phyloP scores from a whole-genome alignment of 148 eudicot genomes.

The Nepenthes mirabilis region DNA sequence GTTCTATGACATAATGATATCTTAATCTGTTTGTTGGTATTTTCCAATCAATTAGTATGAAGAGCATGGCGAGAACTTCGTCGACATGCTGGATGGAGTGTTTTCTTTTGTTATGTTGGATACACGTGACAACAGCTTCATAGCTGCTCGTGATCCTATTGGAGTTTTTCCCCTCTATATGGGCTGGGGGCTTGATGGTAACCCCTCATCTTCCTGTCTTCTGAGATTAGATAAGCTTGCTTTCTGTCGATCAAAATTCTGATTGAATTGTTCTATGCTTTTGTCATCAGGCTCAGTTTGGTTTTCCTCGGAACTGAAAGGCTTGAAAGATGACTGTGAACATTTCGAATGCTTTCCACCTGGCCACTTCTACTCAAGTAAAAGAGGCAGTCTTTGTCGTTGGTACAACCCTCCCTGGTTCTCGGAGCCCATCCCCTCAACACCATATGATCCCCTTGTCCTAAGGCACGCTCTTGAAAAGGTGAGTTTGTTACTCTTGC shows the following conservation, averaged over 20 bases:
- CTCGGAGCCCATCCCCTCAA: conserved; percentile 62
- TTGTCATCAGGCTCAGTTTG: conserved; percentile 62
- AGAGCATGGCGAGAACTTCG: conserved; percentile 81
- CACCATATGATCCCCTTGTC: conserved; percentile 72
- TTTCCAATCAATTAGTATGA: conserved; percentile 42
- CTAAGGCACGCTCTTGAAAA: conserved; percentile 79
- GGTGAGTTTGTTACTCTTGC: conserved; percentile 15
- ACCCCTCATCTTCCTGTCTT: neutral
- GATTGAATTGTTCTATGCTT: neutral
- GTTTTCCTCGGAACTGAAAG: conserved; percentile 89
- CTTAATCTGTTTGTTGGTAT: neutral
- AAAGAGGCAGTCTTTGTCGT: conserved; percentile 41
- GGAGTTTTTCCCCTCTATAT: conserved; percentile 85
- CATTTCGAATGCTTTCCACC: conserved; percentile 83
- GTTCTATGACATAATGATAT: neutral
- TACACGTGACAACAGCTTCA: conserved; percentile 69
- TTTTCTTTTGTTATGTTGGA: conserved; percentile 82
- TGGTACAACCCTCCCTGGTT: conserved; percentile 97
- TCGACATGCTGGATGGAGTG: conserved; percentile 89
- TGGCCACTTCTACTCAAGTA: conserved; percentile 83
- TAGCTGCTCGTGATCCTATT: conserved; percentile 89
- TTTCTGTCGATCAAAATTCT: neutral
- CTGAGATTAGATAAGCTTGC: neutral
- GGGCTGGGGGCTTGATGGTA: conserved; percentile 97
- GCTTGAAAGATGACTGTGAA: conserved; percentile 76